These are phyloP conservation scores for Serendipita sp. DNA, from an alignment of 768 basidiomycete species.

Conservation along the genomic window DNA sequence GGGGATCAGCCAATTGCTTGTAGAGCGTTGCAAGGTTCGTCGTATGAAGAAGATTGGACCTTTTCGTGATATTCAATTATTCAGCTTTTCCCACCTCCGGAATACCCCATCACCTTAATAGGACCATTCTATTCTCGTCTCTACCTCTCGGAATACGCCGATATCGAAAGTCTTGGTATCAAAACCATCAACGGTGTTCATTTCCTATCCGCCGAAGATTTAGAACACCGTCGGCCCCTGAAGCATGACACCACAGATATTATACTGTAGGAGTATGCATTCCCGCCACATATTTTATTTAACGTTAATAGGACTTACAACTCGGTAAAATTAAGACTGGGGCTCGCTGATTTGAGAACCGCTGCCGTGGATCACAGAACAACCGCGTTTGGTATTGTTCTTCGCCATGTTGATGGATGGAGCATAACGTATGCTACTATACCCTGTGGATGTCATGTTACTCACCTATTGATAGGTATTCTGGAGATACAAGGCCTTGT, in stretches of 20 bases:
- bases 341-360: conserved; percentile 42
- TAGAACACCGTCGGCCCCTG: neutral
- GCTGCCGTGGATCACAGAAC: conserved; percentile 63
- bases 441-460: conserved; percentile 2
- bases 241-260: neutral
- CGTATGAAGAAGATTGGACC: neutral
- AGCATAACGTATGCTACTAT: conserved; percentile 38
- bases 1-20: conserved; percentile 58
- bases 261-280: too few relatives aligned
- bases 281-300: too few relatives aligned
- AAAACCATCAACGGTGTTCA: conserved; percentile 26
- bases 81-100: conserved; percentile 48
- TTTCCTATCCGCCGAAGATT: neutral
- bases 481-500: conserved; percentile 78
- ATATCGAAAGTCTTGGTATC: conserved; percentile 58
- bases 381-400: conserved; percentile 51
- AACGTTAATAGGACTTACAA: neutral
- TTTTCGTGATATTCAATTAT: too few relatives aligned
- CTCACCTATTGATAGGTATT: conserved; percentile 42
- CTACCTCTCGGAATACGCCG: conserved; percentile 56
- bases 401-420: conserved; percentile 59
- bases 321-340: conserved; percentile 21
- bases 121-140: conserved; percentile 11
- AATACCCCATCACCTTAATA: too few relatives aligned
- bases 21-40: conserved; percentile 49